Evolutionary conservation across 768 basidiomycete species (phyloP).

Genomic region (Amanita pallidorosea): DNA sequence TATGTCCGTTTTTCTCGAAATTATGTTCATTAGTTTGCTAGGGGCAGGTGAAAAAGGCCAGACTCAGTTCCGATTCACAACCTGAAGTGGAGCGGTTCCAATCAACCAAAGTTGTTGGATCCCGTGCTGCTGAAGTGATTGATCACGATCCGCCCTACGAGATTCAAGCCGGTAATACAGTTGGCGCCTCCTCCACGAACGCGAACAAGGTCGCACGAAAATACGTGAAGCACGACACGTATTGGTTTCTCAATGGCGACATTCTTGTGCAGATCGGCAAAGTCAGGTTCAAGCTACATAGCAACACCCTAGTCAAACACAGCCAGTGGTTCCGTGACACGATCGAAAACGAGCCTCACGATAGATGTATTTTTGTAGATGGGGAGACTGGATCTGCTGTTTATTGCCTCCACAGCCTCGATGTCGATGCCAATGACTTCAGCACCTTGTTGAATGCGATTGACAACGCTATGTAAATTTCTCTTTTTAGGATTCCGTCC

Average conservation of each 20-base stretch:
- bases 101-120: background rate
- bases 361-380: slow-evolving; percentile 8
- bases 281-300: slow-evolving; percentile 24
- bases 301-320: slow-evolving; percentile 19
- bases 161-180: background rate
- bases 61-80: background rate
- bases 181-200: background rate
- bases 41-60: background rate
- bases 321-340: slow-evolving; percentile 21
- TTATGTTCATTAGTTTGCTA: background rate
- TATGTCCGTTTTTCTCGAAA: background rate
- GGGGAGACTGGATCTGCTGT: background rate
- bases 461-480: slow-evolving; percentile 21
- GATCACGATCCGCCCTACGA: background rate
- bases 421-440: slow-evolving; percentile 21
- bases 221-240: background rate
- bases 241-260: slow-evolving; percentile 26
- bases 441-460: slow-evolving; percentile 18
- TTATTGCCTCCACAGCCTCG: slow-evolving; percentile 3
- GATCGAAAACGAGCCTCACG: slow-evolving; percentile 7
- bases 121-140: background rate
- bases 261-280: slow-evolving; percentile 23
- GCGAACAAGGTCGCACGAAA: background rate
- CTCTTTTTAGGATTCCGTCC: background rate
- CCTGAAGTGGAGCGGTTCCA: too few relatives aligned